These are phyloP conservation scores for Gaultheria prostrata DNA, from an alignment of 148 eudicot species.

Conservation along the genomic window DNA sequence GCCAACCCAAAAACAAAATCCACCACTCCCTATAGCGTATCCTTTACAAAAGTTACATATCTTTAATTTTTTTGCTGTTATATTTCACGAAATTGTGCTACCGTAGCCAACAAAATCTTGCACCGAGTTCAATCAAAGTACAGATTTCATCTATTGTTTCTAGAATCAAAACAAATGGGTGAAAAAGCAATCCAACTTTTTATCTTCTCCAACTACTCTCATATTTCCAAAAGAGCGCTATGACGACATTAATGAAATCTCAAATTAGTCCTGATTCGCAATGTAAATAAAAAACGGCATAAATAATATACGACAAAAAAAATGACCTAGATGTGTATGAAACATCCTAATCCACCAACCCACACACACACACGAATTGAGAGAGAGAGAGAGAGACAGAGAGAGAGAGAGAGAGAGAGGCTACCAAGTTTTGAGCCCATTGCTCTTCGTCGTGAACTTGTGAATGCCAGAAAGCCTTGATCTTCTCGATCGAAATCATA, in stretches of 20 bases:
- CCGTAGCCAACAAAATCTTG: neutral
- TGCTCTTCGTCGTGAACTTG: constrained; percentile 39
- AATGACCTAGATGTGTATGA: neutral
- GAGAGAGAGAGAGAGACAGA: neutral
- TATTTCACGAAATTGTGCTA: neutral
- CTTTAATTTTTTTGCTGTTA: neutral
- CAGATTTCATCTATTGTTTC: neutral
- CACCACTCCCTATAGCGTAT: neutral
- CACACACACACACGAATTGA: neutral
- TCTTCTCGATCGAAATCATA: constrained; percentile 31
- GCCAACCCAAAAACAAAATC: neutral
- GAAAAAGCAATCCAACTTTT: neutral
- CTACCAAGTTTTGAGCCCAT: constrained; percentile 47
- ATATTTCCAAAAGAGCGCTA: neutral
- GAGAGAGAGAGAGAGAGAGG: neutral
- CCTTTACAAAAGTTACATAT: neutral
- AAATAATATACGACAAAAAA: neutral
- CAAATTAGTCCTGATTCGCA: neutral
- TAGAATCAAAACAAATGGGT: neutral
- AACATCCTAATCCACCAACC: neutral
- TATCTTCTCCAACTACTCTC: neutral
- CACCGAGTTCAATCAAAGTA: neutral
- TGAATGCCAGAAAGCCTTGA: constrained; percentile 41
- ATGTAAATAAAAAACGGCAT: neutral
- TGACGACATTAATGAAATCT: neutral